A percentile compares a stretch with the other conserved stretches of the same genome.
These are phyloP conservation scores for Hemisphaericaspora xylanilytica DNA, from an alignment of 1,139 yeast genomes.

Conservation along the genomic window DNA sequence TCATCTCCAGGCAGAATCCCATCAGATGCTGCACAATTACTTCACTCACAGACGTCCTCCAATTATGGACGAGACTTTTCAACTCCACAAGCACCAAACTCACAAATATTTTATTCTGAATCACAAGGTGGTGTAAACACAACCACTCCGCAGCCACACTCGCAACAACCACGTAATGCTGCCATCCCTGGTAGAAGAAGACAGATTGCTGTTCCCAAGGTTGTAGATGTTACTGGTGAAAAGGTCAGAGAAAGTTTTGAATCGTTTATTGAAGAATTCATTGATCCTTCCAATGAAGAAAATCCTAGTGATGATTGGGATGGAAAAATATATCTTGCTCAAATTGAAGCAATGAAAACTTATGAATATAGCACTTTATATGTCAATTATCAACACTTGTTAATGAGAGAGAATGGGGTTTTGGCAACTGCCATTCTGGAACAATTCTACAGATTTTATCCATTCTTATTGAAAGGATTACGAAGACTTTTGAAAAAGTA, in stretches of 20 bases:
- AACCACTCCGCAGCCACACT: conserved; percentile 1
- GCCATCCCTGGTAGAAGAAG: conserved; percentile 44
- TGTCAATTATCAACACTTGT: conserved; percentile 79
- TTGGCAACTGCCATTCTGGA: conserved; percentile 86
- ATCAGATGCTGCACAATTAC: conserved; percentile 45
- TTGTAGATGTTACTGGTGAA: conserved; percentile 88
- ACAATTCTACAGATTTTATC: conserved; percentile 89
- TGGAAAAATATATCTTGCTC: conserved; percentile 70
- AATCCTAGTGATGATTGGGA: conserved; percentile 39
- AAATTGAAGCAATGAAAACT: conserved; percentile 75
- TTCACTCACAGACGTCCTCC: conserved; percentile 46
- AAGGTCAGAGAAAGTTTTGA: conserved; percentile 91
- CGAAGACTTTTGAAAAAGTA: conserved; percentile 67
- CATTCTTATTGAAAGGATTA: conserved; percentile 76
- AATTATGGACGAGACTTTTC: conserved; percentile 36
- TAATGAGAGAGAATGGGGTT: conserved; percentile 78
- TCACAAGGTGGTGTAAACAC: conserved; percentile 8
- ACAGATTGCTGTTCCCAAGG: conserved; percentile 74
- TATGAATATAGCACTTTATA: conserved; percentile 78
- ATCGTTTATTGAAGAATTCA: conserved; percentile 69
- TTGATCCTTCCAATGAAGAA: conserved; percentile 34
- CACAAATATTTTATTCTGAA: conserved; percentile 15
- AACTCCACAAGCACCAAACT: conserved; percentile 12
- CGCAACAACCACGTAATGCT: conserved; percentile 15
- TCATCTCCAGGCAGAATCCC: conserved; percentile 48